phyloP scores from a whole-genome alignment of 2,329 filamentous ascomycete genomes.

The Macrophomina phaseolina region DNA sequence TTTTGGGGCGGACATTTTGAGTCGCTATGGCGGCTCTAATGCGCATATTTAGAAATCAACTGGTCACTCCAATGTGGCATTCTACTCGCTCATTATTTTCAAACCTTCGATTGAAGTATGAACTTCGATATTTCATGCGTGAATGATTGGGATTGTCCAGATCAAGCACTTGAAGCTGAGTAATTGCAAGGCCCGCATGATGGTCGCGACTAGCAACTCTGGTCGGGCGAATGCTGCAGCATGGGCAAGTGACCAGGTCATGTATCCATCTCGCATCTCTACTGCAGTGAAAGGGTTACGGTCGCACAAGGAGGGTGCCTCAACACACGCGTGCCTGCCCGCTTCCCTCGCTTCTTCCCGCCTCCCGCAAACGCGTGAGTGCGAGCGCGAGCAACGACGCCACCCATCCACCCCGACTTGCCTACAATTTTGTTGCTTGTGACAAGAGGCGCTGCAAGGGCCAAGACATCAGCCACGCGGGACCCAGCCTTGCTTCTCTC shows the following conservation, averaged over 20 bases:
- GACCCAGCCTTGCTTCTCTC: too few species aligned
- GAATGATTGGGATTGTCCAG: too few species aligned
- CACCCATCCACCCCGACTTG: background rate
- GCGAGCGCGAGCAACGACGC: background rate
- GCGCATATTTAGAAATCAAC: background rate
- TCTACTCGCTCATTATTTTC: background rate
- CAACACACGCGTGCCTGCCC: background rate
- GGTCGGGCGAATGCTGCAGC: background rate
- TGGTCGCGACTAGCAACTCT: background rate
- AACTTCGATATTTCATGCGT: too few species aligned
- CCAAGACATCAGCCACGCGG: too few species aligned
- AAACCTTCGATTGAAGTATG: too few species aligned
- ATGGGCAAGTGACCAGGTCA: too few species aligned
- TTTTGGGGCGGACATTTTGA: slow-evolving; percentile 12
- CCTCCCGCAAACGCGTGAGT: background rate
- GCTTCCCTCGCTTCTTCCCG: background rate
- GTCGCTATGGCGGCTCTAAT: slow-evolving; percentile 1
- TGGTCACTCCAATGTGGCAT: background rate
- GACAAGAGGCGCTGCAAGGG: too few species aligned
- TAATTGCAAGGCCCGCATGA: background rate
- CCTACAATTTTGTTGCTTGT: too few species aligned
- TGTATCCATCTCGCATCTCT: background rate
- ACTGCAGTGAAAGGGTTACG: background rate
- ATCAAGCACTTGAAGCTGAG: too few species aligned
- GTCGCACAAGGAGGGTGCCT: background rate